These are phyloP conservation scores for Scytalidium lignicola DNA, from an alignment of 2,329 filamentous ascomycete genomes.

Conservation along the genomic window DNA sequence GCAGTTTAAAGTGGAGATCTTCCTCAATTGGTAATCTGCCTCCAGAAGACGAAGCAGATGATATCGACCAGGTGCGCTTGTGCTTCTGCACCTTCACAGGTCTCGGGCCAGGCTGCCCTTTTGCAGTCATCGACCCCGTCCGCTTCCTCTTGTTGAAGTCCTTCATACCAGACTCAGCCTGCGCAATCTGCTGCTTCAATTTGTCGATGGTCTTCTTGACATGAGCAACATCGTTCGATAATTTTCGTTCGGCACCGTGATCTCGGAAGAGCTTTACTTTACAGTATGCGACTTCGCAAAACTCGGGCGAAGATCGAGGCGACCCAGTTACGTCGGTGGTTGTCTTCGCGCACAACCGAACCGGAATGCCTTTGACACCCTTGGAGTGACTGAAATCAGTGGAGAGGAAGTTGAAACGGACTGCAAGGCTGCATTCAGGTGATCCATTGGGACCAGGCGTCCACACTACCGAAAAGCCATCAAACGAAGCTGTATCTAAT, in stretches of 20 bases:
- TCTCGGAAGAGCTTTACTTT: conserved; percentile 97
- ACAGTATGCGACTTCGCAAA: conserved; percentile 80
- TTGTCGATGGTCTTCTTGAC: conserved; percentile 97
- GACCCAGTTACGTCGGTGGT: conserved; percentile 55
- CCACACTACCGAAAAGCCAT: conserved; percentile 91
- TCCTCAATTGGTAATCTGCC: conserved; percentile 59
- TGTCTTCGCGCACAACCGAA: conserved; percentile 88
- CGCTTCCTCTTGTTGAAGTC: conserved; percentile 63
- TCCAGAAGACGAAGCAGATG: conserved; percentile 64
- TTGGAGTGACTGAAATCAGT: conserved; percentile 99
- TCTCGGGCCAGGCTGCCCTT: conserved; percentile 44
- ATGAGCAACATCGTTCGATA: conserved; percentile 90
- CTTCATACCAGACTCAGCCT: conserved; percentile 64
- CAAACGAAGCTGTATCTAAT: conserved; percentile 75
- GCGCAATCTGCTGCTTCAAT: conserved; percentile 85
- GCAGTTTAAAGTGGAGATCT: conserved; percentile 73
- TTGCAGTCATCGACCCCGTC: conserved; percentile 39
- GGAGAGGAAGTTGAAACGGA: conserved; percentile 96
- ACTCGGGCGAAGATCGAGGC: conserved; percentile 38
- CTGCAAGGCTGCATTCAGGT: conserved; percentile 77
- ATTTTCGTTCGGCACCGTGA: conserved; percentile 89
- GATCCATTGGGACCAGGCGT: conserved; percentile 63
- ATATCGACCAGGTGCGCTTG: conserved; percentile 93
- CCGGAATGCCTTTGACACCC: conserved; percentile 94
- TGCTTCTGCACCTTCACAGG: conserved; percentile 85